Conservation (phyloP, 2,329 filamentous ascomycete genomes). For the Arthrobotrys megalospora region DNA sequence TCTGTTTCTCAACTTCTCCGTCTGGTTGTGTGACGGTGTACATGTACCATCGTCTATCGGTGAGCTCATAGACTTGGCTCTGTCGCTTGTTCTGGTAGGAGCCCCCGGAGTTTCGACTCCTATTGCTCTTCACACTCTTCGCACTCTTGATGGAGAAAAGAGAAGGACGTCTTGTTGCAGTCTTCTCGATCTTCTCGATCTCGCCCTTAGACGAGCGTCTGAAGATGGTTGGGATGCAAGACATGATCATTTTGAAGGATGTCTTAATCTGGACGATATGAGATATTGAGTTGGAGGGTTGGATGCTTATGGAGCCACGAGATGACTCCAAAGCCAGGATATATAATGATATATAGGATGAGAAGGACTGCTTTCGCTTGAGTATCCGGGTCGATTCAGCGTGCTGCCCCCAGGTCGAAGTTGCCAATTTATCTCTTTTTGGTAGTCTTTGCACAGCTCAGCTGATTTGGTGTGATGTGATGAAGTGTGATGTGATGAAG, state of each 20-base stretch:
- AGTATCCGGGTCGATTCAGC: not conserved
- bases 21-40: conserved; percentile 57
- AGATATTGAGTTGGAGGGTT: conserved; percentile 18
- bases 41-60: conserved; percentile 61
- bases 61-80: conserved; percentile 60
- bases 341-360: conserved; percentile 19
- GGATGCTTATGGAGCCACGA: conserved; percentile 28
- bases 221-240: conserved; percentile 59
- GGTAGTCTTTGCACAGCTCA: conserved; percentile 18
- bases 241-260: conserved; percentile 57
- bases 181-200: conserved; percentile 46
- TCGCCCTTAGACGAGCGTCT: conserved; percentile 46
- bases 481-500: no score
- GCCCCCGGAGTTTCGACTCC: conserved; percentile 54
- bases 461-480: conserved; percentile 26
- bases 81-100: conserved; percentile 58
- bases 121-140: conserved; percentile 50
- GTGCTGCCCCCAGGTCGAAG: not conserved
- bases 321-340: conserved; percentile 23
- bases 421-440: conserved; percentile 10
- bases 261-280: conserved; percentile 11
- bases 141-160: conserved; percentile 58
- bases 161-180: conserved; percentile 48
- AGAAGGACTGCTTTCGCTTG: conserved; percentile 3
- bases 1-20: conserved; percentile 54